Evolutionary conservation across 495 filamentous ascomycete species (phyloP).

Genomic region (Podospora appendiculata): DNA sequence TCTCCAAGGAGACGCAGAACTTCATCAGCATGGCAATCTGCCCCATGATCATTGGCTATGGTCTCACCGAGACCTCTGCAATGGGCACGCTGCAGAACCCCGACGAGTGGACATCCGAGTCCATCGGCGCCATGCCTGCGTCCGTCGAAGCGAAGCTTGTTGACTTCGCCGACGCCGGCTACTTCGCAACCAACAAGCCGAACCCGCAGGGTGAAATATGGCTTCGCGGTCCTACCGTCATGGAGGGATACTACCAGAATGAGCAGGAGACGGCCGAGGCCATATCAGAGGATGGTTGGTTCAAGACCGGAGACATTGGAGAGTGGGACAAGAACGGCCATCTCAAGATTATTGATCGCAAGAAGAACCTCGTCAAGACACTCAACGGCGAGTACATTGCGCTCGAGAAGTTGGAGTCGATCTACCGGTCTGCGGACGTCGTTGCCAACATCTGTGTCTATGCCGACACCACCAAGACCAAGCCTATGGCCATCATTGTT

Average conservation of each 20-base stretch:
- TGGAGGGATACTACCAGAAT: conserved; percentile 70
- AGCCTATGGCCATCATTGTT: conserved; percentile 91
- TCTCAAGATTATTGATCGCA: conserved; percentile 85
- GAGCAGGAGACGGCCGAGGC: conserved; percentile 74
- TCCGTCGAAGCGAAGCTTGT: conserved; percentile 89
- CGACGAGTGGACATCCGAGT: conserved; percentile 75
- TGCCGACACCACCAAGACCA: conserved; percentile 69
- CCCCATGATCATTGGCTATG: conserved; percentile 91
- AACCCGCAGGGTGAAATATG: conserved; percentile 90
- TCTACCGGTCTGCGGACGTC: conserved; percentile 78
- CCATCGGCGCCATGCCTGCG: conserved; percentile 74
- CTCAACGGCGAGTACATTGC: conserved; percentile 96
- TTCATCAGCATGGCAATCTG: conserved; percentile 86
- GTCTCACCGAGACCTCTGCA: conserved; percentile 87
- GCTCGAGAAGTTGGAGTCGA: conserved; percentile 94
- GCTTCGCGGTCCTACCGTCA: conserved; percentile 75
- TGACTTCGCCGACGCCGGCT: conserved; percentile 90
- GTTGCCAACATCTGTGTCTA: conserved; percentile 96
- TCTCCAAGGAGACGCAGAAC: conserved; percentile 77
- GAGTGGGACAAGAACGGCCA: conserved; percentile 80
- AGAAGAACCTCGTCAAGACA: conserved; percentile 98
- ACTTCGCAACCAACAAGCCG: conserved; percentile 75
- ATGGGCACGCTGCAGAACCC: conserved; percentile 93
- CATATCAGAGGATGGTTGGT: conserved; percentile 77
- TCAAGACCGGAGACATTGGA: conserved; percentile 92